These are phyloP conservation scores for Blastomyces percursus DNA, from an alignment of 2,329 filamentous ascomycete species.

Conservation along the genomic window DNA sequence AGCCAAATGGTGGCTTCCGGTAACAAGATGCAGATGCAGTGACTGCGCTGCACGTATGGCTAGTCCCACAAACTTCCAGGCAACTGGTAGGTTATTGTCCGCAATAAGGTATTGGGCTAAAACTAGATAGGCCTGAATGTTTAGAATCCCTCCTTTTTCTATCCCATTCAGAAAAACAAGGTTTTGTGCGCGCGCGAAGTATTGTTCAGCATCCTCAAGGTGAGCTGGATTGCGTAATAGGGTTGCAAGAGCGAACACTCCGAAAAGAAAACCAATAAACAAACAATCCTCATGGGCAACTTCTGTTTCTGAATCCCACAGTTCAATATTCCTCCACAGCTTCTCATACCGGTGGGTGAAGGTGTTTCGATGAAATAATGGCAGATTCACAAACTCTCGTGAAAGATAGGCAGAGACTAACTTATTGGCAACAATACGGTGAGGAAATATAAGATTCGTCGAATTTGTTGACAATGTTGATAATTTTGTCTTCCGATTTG, in stretches of 20 bases:
- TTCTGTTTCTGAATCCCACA: neutral
- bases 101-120: slow-evolving; percentile 19
- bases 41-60: slow-evolving; percentile 17
- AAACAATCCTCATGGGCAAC: slow-evolving; percentile 7
- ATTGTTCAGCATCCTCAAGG: slow-evolving; percentile 10
- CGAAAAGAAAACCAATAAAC: slow-evolving; percentile 16
- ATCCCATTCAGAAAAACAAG: slow-evolving; percentile 13
- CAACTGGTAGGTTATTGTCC: slow-evolving; percentile 14
- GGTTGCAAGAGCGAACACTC: slow-evolving; percentile 15
- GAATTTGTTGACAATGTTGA: neutral
- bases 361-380: slow-evolving; percentile 16
- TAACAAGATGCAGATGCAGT: slow-evolving; percentile 15
- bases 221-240: slow-evolving; percentile 9
- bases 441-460: slow-evolving; percentile 8
- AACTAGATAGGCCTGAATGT: slow-evolving; percentile 17
- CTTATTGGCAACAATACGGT: slow-evolving; percentile 14
- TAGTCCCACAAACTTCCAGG: slow-evolving; percentile 18
- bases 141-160: slow-evolving; percentile 8
- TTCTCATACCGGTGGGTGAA: slow-evolving; percentile 15
- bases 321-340: slow-evolving; percentile 1
- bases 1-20: slow-evolving; percentile 13
- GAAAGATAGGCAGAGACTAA: slow-evolving; percentile 16
- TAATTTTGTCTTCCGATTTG: slow-evolving; percentile 7
- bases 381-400: slow-evolving; percentile 20
- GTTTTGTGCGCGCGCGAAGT: slow-evolving; percentile 15